Percentiles rank a stretch among this genome's conserved stretches.
phyloP scores from a whole-genome alignment of 2,329 filamentous ascomycete genomes.

The Bimuria novae-zelandiae region DNA sequence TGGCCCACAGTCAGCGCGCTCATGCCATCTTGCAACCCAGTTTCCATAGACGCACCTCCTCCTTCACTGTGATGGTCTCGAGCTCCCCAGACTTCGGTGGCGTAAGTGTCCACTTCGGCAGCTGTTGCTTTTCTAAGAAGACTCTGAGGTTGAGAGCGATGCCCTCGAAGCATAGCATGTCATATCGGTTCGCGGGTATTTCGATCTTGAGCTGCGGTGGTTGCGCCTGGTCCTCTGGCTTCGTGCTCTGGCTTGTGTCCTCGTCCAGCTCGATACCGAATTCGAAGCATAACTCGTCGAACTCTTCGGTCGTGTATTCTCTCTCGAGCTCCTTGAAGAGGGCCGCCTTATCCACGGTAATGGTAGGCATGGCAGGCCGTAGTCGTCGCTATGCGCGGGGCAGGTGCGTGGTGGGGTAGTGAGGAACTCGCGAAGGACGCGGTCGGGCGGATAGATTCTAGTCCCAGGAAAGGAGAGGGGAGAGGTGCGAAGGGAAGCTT shows the following conservation, averaged over 20 bases:
- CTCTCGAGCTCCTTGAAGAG: slow-evolving; percentile 91
- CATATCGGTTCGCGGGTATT: slow-evolving; percentile 90
- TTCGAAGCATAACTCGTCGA: slow-evolving; percentile 97
- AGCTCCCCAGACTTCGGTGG: slow-evolving; percentile 73
- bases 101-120: slow-evolving; percentile 80
- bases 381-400: slow-evolving; percentile 7
- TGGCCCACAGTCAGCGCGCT: slow-evolving; percentile 37
- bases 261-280: slow-evolving; percentile 98
- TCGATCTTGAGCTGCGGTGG: slow-evolving; percentile 96
- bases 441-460: neutral
- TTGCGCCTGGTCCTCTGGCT: slow-evolving; percentile 63
- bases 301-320: slow-evolving; percentile 91
- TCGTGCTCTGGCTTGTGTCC: slow-evolving; percentile 57
- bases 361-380: slow-evolving; percentile 80
- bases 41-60: slow-evolving; percentile 53
- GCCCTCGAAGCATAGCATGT: slow-evolving; percentile 97
- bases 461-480: neutral
- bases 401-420: slow-evolving; percentile 36
- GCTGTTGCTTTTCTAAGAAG: slow-evolving; percentile 75
- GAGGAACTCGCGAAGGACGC: slow-evolving; percentile 2
- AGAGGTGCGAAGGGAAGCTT: neutral
- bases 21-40: neutral
- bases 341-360: slow-evolving; percentile 92
- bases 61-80: slow-evolving; percentile 78
- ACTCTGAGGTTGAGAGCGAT: slow-evolving; percentile 95